Evolutionary conservation across 148 eudicot genomes (phyloP).

Genomic region (Rhododendron kiyosumense): DNA sequence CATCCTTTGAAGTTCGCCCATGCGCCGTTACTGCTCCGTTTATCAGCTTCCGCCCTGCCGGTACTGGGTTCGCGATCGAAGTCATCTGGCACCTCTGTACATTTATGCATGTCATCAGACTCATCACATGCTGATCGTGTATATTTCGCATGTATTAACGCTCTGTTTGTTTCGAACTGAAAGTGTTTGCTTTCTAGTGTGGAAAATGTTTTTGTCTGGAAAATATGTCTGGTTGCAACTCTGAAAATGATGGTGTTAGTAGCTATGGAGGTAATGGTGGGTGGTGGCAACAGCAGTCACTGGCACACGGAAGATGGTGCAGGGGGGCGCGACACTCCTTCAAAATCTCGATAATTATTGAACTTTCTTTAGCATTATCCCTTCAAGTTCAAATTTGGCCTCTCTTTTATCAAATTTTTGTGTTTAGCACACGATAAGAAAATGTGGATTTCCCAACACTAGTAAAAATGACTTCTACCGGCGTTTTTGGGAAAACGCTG

Average conservation of each 20-base stretch:
- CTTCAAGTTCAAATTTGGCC: no score
- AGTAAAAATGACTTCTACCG: no score
- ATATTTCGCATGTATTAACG: not conserved
- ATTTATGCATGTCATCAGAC: not conserved
- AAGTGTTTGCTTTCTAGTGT: no score
- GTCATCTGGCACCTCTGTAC: conserved; percentile 51
- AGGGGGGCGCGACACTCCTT: no score
- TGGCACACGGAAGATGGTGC: no score
- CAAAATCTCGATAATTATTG: no score
- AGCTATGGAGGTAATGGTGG: not conserved
- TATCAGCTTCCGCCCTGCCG: conserved; percentile 38
- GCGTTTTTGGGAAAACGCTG: no score
- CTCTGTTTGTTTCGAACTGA: not conserved
- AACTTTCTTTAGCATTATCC: no score
- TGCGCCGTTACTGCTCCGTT: conserved; percentile 85
- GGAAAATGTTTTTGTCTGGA: not conserved
- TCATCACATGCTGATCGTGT: not conserved
- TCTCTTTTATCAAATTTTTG: no score
- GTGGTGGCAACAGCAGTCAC: no score
- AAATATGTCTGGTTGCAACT: not conserved
- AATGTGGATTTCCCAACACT: no score
- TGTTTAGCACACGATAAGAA: no score
- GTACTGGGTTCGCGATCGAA: conserved; percentile 78
- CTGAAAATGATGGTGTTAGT: not conserved
- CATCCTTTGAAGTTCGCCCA: conserved; percentile 68